These are phyloP conservation scores for Pyrenophora graminea DNA, from an alignment of 2,329 filamentous ascomycete genomes.

Conservation along the genomic window DNA sequence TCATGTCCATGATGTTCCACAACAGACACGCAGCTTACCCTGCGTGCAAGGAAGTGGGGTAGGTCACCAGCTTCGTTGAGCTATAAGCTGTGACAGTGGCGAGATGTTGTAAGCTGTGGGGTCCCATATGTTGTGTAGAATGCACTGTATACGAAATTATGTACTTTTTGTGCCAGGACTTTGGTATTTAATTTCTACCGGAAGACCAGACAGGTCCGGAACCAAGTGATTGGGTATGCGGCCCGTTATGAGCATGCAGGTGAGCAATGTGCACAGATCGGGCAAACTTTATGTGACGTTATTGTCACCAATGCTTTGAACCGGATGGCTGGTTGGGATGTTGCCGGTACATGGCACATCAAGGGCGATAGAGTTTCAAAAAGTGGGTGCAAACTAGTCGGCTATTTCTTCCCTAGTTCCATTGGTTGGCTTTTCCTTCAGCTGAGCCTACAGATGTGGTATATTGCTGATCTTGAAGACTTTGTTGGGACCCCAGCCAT, in stretches of 20 bases:
- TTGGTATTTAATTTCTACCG: background rate
- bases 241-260: background rate
- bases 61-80: background rate
- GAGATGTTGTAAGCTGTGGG: background rate
- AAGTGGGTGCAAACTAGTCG: background rate
- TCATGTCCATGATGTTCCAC: background rate
- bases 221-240: background rate
- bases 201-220: background rate
- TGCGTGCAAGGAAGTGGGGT: background rate
- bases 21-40: background rate
- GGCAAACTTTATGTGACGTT: slow-evolving; percentile 1
- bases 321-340: background rate
- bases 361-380: background rate
- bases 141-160: background rate
- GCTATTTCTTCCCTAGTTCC: background rate
- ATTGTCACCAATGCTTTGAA: background rate
- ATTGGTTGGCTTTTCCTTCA: background rate
- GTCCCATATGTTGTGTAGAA: background rate
- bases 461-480: background rate
- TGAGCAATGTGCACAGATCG: background rate
- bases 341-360: background rate
- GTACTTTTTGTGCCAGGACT: background rate
- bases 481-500: background rate
- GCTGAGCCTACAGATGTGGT: background rate
- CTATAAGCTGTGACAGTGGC: background rate